Base-by-base conservation (phyloP, 2,329 filamentous ascomycete genomes). In the Aspergillus spinulosporus region DNA sequence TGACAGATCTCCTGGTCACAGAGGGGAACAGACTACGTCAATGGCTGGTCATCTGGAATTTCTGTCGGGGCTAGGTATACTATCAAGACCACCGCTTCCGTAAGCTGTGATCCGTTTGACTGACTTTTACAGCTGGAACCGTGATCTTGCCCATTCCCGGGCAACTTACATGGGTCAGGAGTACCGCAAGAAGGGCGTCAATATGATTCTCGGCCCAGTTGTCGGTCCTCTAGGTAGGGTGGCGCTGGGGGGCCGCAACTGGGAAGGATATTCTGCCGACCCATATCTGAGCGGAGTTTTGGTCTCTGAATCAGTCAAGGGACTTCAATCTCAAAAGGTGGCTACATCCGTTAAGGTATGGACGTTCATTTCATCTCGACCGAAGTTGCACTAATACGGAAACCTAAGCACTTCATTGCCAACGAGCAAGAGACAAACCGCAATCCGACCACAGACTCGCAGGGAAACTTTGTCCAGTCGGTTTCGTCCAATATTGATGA, bases 401-500 rank as follows among this genome's bases (percentile, higher is more conserved):
- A 12, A 40, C 11, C 39, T 42, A 48, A 46, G 46, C 46, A 49
- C 15, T 49, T 12, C 21, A 80, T 86, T 37, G 81, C 72, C 11
- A 84, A 86, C 54, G 84, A 86, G 62, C 84, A 86, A 65, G 83
- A 86, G 28, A 59, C 52, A 21, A 26, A 51, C 11, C 57, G 82
- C 63, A 50, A 43, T 32, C 15, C 14, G 7, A 68, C 68, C 53
- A 68, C 71, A 12, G 69, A 73, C 6, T 5, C 21, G 2, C 57
- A 65, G 69, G 7, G 62, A 74, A 61, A 74, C 58, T 8, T 34
- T 8, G 71, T 76, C 66, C 62, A 78, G 71, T 36, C 83, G 7
- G 68, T 82, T 14, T 85, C 81, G 0, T 76, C 84, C 44, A 87
- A 87, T 63, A 74, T 87, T 6, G 84, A 87, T 57, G 85, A 88